phyloP scores from a whole-genome alignment of 2,329 filamentous ascomycete genomes.

The Claviceps maximensis region DNA sequence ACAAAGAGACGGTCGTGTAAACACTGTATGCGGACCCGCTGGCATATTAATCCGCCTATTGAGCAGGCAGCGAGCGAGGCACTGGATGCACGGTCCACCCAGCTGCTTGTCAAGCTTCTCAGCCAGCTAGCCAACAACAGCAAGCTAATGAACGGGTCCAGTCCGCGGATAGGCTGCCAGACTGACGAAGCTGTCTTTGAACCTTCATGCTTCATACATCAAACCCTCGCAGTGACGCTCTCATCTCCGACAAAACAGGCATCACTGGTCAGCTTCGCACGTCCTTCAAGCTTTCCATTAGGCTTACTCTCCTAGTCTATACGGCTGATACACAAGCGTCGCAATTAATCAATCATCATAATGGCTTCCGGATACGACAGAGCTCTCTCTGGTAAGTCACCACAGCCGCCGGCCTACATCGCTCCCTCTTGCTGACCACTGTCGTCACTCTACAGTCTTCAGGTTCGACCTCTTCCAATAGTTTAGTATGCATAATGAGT shows the following conservation, averaged over 20 bases:
- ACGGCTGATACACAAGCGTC: neutral
- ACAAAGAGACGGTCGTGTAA: neutral
- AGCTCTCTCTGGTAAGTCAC: slow-evolving; percentile 85
- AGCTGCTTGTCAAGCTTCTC: neutral
- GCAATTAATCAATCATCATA: slow-evolving; percentile 6
- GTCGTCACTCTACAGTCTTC: slow-evolving; percentile 55
- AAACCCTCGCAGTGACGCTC: neutral
- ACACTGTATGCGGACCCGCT: slow-evolving; percentile 1
- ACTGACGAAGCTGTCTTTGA: slow-evolving; percentile 25
- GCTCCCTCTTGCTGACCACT: slow-evolving; percentile 20
- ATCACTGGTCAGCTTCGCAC: neutral
- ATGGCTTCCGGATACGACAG: slow-evolving; percentile 97
- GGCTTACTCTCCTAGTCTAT: neutral
- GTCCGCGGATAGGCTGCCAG: slow-evolving; percentile 21
- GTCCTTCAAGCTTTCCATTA: neutral
- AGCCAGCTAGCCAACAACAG: neutral
- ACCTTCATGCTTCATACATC: neutral
- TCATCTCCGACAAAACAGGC: slow-evolving; percentile 4
- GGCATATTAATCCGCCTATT: slow-evolving; percentile 2
- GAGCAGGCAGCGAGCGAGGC: no score
- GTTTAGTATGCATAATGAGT: neutral
- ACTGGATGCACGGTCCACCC: neutral
- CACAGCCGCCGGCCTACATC: slow-evolving; percentile 6
- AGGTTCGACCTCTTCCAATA: slow-evolving; percentile 36
- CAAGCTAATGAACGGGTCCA: neutral